These are phyloP conservation scores for Pharnaceum exiguum DNA, from an alignment of 148 eudicot species.

Conservation along the genomic window DNA sequence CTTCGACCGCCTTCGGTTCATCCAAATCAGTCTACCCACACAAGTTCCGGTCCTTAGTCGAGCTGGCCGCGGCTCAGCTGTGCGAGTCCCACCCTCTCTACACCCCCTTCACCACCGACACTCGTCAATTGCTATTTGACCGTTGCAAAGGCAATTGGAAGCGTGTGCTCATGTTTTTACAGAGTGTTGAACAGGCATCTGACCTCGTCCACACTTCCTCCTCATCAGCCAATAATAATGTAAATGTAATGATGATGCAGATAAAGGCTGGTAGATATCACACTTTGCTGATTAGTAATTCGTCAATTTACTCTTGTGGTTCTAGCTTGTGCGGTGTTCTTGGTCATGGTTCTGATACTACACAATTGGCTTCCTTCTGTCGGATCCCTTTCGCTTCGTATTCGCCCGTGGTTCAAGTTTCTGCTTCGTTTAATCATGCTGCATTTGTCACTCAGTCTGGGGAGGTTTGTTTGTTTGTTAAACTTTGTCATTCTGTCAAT, in stretches of 20 bases:
- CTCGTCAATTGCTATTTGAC: conserved; percentile 37
- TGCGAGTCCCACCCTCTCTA: conserved; percentile 56
- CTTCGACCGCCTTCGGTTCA: conserved; percentile 49
- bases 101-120: conserved; percentile 25
- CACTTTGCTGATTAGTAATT: conserved; percentile 71
- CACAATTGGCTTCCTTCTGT: conserved; percentile 67
- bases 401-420: conserved; percentile 61
- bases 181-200: conserved; percentile 77
- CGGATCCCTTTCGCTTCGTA: conserved; percentile 59
- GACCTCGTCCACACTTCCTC: conserved; percentile 64
- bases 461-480: conserved; percentile 48
- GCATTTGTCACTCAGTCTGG: conserved; percentile 82
- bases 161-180: conserved; percentile 80
- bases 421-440: conserved; percentile 95
- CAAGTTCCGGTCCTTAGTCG: conserved; percentile 62
- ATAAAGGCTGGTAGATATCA: conserved; percentile 89
- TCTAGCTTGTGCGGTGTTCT: conserved; percentile 95
- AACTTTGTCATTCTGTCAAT: not conserved
- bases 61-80: conserved; percentile 69
- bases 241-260: conserved; percentile 62
- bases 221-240: conserved; percentile 65
- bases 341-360: conserved; percentile 92
- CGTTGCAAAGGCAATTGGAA: conserved; percentile 79
- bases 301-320: conserved; percentile 84
- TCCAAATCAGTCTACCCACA: conserved; percentile 46